Conservation (phyloP, 1,284 basidiomycete genomes). For the Wolfiporia cocos region DNA sequence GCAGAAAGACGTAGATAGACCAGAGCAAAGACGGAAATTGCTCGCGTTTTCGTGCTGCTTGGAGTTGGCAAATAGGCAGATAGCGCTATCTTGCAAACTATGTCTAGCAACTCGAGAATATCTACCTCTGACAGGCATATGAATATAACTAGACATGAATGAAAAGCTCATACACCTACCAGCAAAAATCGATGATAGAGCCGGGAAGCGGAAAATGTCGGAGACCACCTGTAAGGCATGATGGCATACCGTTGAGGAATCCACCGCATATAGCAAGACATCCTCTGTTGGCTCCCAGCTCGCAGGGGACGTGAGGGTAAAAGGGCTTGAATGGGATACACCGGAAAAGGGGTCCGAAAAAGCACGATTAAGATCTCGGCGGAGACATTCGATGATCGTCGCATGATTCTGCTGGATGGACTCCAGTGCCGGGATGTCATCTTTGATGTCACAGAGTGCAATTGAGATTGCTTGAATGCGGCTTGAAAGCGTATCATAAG, state of each 20-base stretch:
- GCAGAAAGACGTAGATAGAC: constrained; percentile 43
- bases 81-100: constrained; percentile 28
- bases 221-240: constrained; percentile 44
- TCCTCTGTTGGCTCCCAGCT: constrained; percentile 22
- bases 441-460: constrained; percentile 14
- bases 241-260: constrained; percentile 39
- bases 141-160: too few species aligned
- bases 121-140: constrained; percentile 28
- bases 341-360: constrained; percentile 30
- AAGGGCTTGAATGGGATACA: neutral
- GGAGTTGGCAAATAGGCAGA: constrained; percentile 31
- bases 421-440: constrained; percentile 25
- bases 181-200: constrained; percentile 38
- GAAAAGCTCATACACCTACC: constrained; percentile 28
- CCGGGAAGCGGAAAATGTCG: constrained; percentile 38
- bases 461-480: constrained; percentile 34
- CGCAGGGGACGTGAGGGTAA: constrained; percentile 1
- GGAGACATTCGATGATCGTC: constrained; percentile 33
- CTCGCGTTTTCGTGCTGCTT: constrained; percentile 38
- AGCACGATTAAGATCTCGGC: constrained; percentile 40
- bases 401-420: constrained; percentile 23
- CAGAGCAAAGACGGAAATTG: constrained; percentile 43
- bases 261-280: constrained; percentile 33
- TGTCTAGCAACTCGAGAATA: constrained; percentile 35
- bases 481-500: constrained; percentile 43